phyloP scores from a whole-genome alignment of 129 eudicot species.

The Lactuca saligna region DNA sequence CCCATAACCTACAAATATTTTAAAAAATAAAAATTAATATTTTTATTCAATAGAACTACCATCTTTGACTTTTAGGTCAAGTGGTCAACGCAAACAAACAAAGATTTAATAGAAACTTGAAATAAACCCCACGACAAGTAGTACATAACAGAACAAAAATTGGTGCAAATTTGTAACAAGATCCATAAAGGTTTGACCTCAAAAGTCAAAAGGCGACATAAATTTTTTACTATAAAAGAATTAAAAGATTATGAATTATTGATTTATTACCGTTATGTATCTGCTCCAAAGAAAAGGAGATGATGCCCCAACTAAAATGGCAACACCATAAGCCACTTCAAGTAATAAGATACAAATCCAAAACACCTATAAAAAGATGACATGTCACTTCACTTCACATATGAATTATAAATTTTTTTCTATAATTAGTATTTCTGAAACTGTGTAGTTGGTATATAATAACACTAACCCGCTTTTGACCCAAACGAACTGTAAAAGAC shows the following conservation, averaged over 20 bases:
- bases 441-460: constrained; percentile 7
- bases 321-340: constrained; percentile 84
- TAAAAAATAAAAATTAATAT: background rate
- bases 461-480: constrained; percentile 72
- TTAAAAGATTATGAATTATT: background rate
- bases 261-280: constrained; percentile 57
- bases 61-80: background rate
- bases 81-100: too few species aligned
- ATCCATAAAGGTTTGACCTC: too few species aligned
- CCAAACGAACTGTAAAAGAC: constrained; percentile 91
- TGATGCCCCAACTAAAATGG: constrained; percentile 70
- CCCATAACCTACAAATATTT: constrained; percentile 57
- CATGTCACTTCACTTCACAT: background rate
- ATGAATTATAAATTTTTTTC: background rate
- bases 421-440: background rate
- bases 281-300: constrained; percentile 77
- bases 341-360: constrained; percentile 84
- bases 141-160: too few species aligned
- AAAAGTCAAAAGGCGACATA: too few species aligned
- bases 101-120: too few species aligned
- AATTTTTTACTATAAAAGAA: background rate
- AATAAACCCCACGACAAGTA: too few species aligned
- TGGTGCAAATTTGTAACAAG: too few species aligned
- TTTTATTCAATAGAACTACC: background rate
- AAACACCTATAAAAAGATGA: constrained; percentile 55